Base-by-base conservation (phyloP, 176 grass and related monocot genomes). In the Rhynchospora tenuis region DNA sequence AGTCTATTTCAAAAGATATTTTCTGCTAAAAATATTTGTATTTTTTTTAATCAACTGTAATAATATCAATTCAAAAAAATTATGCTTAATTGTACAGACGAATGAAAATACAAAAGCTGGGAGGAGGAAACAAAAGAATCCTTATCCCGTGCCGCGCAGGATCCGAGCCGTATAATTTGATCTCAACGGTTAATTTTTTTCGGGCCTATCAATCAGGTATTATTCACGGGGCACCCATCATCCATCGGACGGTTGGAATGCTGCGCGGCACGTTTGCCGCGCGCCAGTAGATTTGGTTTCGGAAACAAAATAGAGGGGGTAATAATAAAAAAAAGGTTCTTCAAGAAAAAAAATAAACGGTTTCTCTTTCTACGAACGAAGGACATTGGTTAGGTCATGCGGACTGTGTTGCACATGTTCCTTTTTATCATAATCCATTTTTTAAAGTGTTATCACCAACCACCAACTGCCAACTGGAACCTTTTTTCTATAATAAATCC, bases 401-500 rank as follows among this genome's bases (percentile, higher is more conserved):
- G 14, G 24, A 56, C 73, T 11, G 14, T 56, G 22, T 76, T 56
- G 73, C 73, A 77, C 73, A 77, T 77, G 73, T 4, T 55, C 23
- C 73, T 76, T 76, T 55, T 28, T 56, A 31, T 76, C 24, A 24
- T 55, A 76, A 73, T 44, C 2, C 15, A 27, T 46, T 3, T 50
- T 52, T 14, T 52, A 12, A 74, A 28, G 20, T 74, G 7, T 23
- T 20, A 28, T 74, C 71, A 74, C 20, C 46, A 74, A 74, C 71
- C 71, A 74, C 71, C 13, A 27, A 74, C 24, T 50, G 13, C 71
- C 13, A 27, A 74, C 24, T 50, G 13, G 12, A 13, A 27, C 46
- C 47, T 28, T 52, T 74, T 74, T 52, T 9, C 5, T 52, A 38
- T 74, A 52, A 74, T 74, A 74, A 74, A 74, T 74, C 71, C 73